Percentiles rank a stretch among this genome's conserved stretches.
Conservation (phyloP, 2,329 filamentous ascomycete species). For the Rutstroemia sp. region DNA sequence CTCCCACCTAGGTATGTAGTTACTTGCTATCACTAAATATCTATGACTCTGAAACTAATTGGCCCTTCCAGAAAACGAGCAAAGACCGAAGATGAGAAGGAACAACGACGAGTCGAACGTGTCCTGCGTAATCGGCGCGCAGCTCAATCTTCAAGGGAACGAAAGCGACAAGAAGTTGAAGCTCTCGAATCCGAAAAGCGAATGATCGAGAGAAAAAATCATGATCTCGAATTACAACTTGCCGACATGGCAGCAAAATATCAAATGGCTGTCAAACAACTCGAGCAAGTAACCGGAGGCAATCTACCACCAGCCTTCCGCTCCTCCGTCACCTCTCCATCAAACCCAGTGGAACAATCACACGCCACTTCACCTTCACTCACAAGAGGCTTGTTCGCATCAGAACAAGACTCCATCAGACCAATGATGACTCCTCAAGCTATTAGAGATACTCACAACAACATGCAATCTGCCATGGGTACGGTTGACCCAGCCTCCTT, state of each 20-base stretch:
- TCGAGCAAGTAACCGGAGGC: conserved; percentile 18
- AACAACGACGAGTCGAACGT: conserved; percentile 93
- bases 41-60: conserved; percentile 15
- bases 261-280: conserved; percentile 19
- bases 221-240: conserved; percentile 59
- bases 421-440: conserved; percentile 21
- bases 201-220: conserved; percentile 62
- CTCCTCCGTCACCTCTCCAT: conserved; percentile 35
- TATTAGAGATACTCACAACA: conserved; percentile 26
- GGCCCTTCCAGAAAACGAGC: conserved; percentile 67
- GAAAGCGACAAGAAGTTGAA: conserved; percentile 63
- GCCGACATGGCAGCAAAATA: conserved; percentile 26
- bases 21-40: neutral
- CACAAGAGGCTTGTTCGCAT: conserved; percentile 50
- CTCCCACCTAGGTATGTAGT: conserved; percentile 69
- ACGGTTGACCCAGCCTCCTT: conserved; percentile 57
- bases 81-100: conserved; percentile 98
- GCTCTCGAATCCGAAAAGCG: conserved; percentile 62
- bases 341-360: conserved; percentile 36
- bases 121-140: conserved; percentile 94
- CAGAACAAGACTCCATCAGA: conserved; percentile 29
- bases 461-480: conserved; percentile 28
- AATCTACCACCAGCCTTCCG: conserved; percentile 32
- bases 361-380: conserved; percentile 36
- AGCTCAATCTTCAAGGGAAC: conserved; percentile 88